phyloP scores from a whole-genome alignment of 2,329 filamentous ascomycete species.

The Epichloe aotearoae region DNA sequence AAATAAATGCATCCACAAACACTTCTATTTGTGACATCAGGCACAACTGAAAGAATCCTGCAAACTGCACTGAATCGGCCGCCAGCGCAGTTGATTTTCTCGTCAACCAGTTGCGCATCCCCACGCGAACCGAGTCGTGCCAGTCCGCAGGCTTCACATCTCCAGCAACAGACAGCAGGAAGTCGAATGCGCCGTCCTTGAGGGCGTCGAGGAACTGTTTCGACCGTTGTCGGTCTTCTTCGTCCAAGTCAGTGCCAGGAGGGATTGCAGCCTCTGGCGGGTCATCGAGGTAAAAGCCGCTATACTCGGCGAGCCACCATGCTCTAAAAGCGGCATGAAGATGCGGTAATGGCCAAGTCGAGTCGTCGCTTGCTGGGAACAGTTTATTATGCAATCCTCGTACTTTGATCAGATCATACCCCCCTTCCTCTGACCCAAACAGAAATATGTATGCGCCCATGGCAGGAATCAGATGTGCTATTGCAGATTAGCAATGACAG shows the following conservation, averaged over 20 bases:
- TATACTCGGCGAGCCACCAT: constrained; percentile 91
- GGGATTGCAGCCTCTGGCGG: constrained; percentile 42
- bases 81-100: constrained; percentile 61
- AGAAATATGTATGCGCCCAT: constrained; percentile 64
- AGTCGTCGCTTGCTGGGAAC: constrained; percentile 50
- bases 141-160: constrained; percentile 71
- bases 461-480: constrained; percentile 70
- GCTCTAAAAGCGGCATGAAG: constrained; percentile 67
- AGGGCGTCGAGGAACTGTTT: constrained; percentile 64
- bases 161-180: constrained; percentile 71
- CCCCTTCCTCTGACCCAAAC: constrained; percentile 67
- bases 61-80: constrained; percentile 54
- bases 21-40: constrained; percentile 73
- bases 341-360: constrained; percentile 58
- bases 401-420: constrained; percentile 54
- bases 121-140: constrained; percentile 75
- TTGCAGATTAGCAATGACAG: not conserved
- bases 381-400: constrained; percentile 57
- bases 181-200: constrained; percentile 84
- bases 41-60: constrained; percentile 55
- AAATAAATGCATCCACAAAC: constrained; percentile 86
- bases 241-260: constrained; percentile 48
- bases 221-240: constrained; percentile 57
- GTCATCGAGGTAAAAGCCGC: constrained; percentile 73
- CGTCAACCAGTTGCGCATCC: constrained; percentile 70